Evolutionary conservation across 2,329 filamentous ascomycete genomes (phyloP).

Genomic region (Arthrobotrys entomopaga): DNA sequence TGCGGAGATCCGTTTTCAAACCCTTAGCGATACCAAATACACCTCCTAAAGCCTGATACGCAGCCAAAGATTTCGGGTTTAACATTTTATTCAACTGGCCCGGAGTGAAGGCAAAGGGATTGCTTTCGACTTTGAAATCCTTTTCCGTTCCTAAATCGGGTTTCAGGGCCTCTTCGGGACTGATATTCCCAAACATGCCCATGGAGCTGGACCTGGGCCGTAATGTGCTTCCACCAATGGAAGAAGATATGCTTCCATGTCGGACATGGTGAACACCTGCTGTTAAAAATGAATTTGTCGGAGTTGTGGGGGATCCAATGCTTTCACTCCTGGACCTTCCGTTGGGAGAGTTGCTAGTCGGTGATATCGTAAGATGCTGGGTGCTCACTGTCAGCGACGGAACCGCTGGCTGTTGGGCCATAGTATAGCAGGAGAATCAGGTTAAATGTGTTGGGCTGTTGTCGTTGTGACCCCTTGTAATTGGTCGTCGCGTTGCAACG

Average conservation of each 20-base stretch:
- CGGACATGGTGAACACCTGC: constrained; percentile 45
- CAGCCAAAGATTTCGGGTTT: constrained; percentile 66
- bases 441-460: constrained; percentile 30
- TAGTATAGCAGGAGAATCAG: background rate
- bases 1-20: constrained; percentile 65
- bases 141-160: constrained; percentile 67
- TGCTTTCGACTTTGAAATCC: constrained; percentile 66
- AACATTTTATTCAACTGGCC: constrained; percentile 68
- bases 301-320: constrained; percentile 49
- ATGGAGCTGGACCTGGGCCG: constrained; percentile 48
- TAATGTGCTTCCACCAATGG: constrained; percentile 52
- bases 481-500: constrained; percentile 7
- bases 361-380: constrained; percentile 51
- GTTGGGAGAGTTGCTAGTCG: constrained; percentile 20
- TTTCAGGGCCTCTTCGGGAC: constrained; percentile 64
- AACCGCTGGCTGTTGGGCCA: constrained; percentile 34
- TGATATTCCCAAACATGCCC: constrained; percentile 44
- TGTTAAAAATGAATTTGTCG: constrained; percentile 52
- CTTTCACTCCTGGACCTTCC: constrained; percentile 51
- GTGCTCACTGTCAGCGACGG: constrained; percentile 53
- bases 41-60: constrained; percentile 68
- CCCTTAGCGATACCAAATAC: constrained; percentile 67
- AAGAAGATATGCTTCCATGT: constrained; percentile 47
- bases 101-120: constrained; percentile 68
- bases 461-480: constrained; percentile 26